A percentile compares a stretch with the other conserved stretches of the same genome.
phyloP scores from a whole-genome alignment of 2,329 filamentous ascomycete genomes.

The Claviceps purpurea region DNA sequence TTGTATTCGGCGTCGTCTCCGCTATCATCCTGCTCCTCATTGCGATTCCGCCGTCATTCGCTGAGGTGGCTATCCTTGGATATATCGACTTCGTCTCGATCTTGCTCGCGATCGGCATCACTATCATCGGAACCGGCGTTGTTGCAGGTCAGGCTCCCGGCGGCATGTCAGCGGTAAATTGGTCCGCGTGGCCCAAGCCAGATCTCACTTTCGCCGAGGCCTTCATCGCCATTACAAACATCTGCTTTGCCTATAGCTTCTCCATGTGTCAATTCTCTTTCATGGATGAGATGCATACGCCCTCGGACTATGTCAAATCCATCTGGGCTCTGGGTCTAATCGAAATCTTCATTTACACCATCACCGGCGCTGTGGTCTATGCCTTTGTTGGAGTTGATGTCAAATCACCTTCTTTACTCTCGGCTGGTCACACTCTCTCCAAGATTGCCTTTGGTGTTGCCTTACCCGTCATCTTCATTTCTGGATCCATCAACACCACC shows the following conservation, averaged over 20 bases:
- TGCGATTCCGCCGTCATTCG: slow-evolving; percentile 34
- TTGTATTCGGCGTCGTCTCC: slow-evolving; percentile 32
- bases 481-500: slow-evolving; percentile 54
- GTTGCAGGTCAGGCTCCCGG: slow-evolving; percentile 17
- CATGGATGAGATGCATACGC: slow-evolving; percentile 41
- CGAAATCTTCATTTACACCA: slow-evolving; percentile 51
- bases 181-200: slow-evolving; percentile 33
- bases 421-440: slow-evolving; percentile 42
- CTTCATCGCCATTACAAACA: slow-evolving; percentile 52
- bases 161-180: slow-evolving; percentile 20
- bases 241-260: slow-evolving; percentile 56
- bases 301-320: slow-evolving; percentile 34
- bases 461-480: slow-evolving; percentile 60
- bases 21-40: slow-evolving; percentile 31
- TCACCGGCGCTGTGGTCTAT: slow-evolving; percentile 56
- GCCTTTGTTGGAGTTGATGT: slow-evolving; percentile 52
- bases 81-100: slow-evolving; percentile 50
- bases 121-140: slow-evolving; percentile 52
- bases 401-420: slow-evolving; percentile 53
- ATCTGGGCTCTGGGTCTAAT: slow-evolving; percentile 48
- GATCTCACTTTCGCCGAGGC: slow-evolving; percentile 36
- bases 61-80: slow-evolving; percentile 34
- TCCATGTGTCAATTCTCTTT: slow-evolving; percentile 38
- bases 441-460: slow-evolving; percentile 60
- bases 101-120: slow-evolving; percentile 47